Conservation (phyloP, 768 basidiomycete species). For the Kockovaella imperatae region DNA sequence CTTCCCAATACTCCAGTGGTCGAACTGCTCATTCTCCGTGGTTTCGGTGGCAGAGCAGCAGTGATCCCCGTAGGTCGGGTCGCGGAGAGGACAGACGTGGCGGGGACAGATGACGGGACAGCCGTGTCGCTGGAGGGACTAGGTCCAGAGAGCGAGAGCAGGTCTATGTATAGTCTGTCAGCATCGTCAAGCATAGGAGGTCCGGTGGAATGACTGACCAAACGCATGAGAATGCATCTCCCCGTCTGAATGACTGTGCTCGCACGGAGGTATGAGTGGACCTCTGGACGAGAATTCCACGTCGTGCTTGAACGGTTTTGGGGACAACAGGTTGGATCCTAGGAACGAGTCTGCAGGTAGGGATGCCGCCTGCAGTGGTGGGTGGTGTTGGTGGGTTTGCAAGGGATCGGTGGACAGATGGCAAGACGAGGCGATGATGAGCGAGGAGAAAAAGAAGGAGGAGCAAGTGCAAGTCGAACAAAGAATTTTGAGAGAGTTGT, state of each 20-base stretch:
- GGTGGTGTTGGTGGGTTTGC: too few species aligned
- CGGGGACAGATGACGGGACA: constrained; percentile 28
- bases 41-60: constrained; percentile 15
- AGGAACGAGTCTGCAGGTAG: constrained; percentile 11
- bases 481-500: neutral
- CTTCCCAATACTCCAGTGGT: constrained; percentile 34
- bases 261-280: constrained; percentile 33
- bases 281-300: constrained; percentile 28
- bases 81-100: constrained; percentile 24
- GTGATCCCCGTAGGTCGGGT: constrained; percentile 18
- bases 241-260: constrained; percentile 25
- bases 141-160: constrained; percentile 27
- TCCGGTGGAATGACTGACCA: constrained; percentile 18
- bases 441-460: too few species aligned
- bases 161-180: constrained; percentile 16
- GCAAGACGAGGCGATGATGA: too few species aligned
- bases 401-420: too few species aligned
- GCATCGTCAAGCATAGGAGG: neutral
- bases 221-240: constrained; percentile 37
- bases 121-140: constrained; percentile 5
- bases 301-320: constrained; percentile 10
- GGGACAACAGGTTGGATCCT: neutral
- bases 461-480: too few species aligned
- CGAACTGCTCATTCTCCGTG: constrained; percentile 34
- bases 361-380: constrained; percentile 7